Conservation (phyloP, 192 early-diverging fungal species). For the Spizellomyces punctatus region DNA sequence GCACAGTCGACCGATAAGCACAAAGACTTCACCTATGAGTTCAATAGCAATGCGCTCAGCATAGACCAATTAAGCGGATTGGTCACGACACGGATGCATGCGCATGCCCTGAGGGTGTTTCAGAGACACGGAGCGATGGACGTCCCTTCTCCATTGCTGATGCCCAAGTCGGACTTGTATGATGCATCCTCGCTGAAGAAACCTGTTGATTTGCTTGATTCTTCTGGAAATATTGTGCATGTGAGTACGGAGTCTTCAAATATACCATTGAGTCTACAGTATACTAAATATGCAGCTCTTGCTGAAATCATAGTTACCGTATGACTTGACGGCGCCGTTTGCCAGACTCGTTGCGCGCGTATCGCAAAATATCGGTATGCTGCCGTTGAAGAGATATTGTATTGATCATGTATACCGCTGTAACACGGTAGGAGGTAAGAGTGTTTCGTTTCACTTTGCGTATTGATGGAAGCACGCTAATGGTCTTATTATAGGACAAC, state of each 20-base stretch:
- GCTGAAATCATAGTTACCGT: constrained; percentile 48
- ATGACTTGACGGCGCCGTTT: constrained; percentile 91
- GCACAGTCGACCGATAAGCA: constrained; percentile 73
- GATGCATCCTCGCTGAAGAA: constrained; percentile 46
- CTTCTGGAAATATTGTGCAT: constrained; percentile 77
- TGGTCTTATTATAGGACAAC: constrained; percentile 50
- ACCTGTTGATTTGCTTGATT: constrained; percentile 80
- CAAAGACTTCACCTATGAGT: constrained; percentile 92
- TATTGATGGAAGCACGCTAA: too few relatives aligned
- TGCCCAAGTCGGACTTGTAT: constrained; percentile 62
- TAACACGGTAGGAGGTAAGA: constrained; percentile 72
- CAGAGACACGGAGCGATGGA: constrained; percentile 83
- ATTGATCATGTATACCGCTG: constrained; percentile 84
- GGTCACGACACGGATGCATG: constrained; percentile 27
- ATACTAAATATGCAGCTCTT: too few relatives aligned
- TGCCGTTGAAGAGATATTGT: constrained; percentile 76
- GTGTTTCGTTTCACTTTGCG: too few relatives aligned
- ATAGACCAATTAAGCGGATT: constrained; percentile 51
- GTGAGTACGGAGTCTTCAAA: neutral
- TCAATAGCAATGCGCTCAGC: constrained; percentile 48
- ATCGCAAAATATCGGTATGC: constrained; percentile 39
- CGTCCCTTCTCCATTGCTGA: constrained; percentile 77
- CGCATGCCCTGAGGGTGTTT: constrained; percentile 78
- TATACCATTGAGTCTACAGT: too few relatives aligned
- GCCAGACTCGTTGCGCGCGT: constrained; percentile 75